Evolutionary conservation across 352 stramenopile species (phyloP).

Genomic region (Pythium aphanidermatum): DNA sequence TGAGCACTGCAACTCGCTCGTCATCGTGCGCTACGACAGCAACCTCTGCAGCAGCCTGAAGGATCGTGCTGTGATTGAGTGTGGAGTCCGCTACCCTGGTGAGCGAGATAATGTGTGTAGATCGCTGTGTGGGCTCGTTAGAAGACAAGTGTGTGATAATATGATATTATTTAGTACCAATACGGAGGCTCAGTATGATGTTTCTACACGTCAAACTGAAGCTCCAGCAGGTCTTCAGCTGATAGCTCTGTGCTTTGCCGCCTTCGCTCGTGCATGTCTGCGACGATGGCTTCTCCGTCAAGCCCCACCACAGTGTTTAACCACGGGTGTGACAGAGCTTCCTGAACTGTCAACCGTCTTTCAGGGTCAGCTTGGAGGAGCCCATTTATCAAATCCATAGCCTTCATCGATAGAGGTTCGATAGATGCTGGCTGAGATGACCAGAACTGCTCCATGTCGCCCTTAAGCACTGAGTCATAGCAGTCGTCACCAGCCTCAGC

Average conservation of each 20-base stretch:
- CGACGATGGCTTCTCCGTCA: constrained; percentile 22
- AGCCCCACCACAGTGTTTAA: constrained; percentile 28
- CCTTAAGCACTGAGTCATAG: constrained; percentile 47
- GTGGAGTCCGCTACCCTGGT: background rate
- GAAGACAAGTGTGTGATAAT: constrained; percentile 1
- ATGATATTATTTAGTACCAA: constrained; percentile 10
- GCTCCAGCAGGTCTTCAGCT: constrained; percentile 1
- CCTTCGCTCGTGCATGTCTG: constrained; percentile 35
- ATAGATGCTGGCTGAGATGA: constrained; percentile 32
- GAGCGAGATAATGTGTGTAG: constrained; percentile 1
- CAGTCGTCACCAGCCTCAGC: constrained; percentile 57
- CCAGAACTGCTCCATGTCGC: constrained; percentile 49
- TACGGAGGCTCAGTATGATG: too few species aligned
- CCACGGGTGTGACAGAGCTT: constrained; percentile 56
- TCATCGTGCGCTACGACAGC: constrained; percentile 26
- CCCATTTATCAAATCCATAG: constrained; percentile 56
- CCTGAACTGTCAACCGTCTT: constrained; percentile 34
- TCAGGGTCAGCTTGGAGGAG: constrained; percentile 50
- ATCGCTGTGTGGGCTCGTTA: background rate
- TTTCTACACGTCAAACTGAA: too few species aligned
- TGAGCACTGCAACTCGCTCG: constrained; percentile 9
- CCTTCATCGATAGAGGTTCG: constrained; percentile 28
- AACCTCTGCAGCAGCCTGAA: constrained; percentile 13
- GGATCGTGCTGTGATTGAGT: background rate
- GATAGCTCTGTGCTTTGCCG: constrained; percentile 10